Percentiles rank a stretch among this genome's conserved stretches.
Evolutionary conservation across 2,329 filamentous ascomycete species (phyloP).

Genomic region (Pochonia chlamydosporia): DNA sequence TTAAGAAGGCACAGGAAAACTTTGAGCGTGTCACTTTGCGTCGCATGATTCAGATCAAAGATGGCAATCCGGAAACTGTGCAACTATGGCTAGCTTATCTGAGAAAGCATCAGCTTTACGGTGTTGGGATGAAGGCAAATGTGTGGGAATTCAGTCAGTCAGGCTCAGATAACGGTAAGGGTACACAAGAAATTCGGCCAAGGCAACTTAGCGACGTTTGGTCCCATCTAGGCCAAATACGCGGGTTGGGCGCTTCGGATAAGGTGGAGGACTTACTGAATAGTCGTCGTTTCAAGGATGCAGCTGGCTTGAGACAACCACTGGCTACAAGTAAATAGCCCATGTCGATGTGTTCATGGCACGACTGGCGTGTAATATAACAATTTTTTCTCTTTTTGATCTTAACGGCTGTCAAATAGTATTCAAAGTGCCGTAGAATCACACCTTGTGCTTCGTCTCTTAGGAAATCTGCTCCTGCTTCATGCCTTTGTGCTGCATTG

Average conservation of each 20-base stretch:
- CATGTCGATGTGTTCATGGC: background rate
- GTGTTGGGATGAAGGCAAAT: constrained; percentile 99
- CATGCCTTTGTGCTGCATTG: too few species aligned
- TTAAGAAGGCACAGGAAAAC: constrained; percentile 97
- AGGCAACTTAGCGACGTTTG: constrained; percentile 44
- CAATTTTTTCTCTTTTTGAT: background rate
- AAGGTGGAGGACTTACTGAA: constrained; percentile 54
- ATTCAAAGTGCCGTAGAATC: too few species aligned
- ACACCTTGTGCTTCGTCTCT: too few species aligned
- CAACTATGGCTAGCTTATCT: constrained; percentile 90
- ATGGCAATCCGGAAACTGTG: constrained; percentile 83
- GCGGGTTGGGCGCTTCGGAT: constrained; percentile 42
- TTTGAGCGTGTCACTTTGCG: constrained; percentile 88
- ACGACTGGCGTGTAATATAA: too few species aligned
- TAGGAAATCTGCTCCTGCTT: too few species aligned
- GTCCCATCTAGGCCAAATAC: constrained; percentile 49
- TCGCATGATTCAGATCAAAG: constrained; percentile 84
- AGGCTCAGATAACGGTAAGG: constrained; percentile 34
- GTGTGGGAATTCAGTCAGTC: constrained; percentile 80
- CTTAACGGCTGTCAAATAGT: background rate
- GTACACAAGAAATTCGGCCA: constrained; percentile 15
- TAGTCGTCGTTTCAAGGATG: constrained; percentile 40
- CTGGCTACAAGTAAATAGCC: constrained; percentile 3
- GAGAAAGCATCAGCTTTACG: constrained; percentile 86
- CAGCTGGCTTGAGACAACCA: constrained; percentile 21